Evolutionary conservation across 2,329 filamentous ascomycete genomes (phyloP).

Genomic region (Alternaria incomplexa): DNA sequence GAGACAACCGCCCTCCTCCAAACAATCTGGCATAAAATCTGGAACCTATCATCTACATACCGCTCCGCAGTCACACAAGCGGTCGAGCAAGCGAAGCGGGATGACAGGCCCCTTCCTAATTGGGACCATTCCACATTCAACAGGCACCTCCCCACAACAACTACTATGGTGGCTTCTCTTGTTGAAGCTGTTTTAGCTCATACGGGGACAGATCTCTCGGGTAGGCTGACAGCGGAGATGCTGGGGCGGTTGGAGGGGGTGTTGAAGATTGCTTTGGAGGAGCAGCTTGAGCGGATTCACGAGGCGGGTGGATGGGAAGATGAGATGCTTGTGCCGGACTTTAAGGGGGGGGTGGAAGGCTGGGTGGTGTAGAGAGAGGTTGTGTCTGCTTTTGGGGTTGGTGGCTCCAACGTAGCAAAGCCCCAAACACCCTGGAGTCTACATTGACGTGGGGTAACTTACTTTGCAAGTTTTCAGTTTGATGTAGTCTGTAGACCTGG

Average conservation of each 20-base stretch:
- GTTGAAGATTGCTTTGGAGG: not conserved
- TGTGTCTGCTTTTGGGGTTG: not conserved
- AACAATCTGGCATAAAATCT: not conserved
- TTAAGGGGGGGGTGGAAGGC: not conserved
- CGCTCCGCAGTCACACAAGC: not conserved
- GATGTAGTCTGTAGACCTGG: too few relatives aligned
- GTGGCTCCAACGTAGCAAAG: too few relatives aligned
- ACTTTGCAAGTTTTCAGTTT: too few relatives aligned
- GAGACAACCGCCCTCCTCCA: not conserved
- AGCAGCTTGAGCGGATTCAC: fast-evolving
- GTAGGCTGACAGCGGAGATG: not conserved
- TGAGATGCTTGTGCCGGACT: not conserved
- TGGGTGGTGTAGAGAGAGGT: not conserved
- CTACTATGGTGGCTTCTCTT: not conserved
- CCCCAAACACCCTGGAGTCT: too few relatives aligned
- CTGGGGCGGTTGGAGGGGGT: not conserved
- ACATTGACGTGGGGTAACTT: too few relatives aligned
- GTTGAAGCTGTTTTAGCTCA: fast-evolving
- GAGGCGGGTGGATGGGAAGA: not conserved
- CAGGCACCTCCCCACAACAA: not conserved
- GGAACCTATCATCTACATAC: not conserved
- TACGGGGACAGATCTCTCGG: not conserved
- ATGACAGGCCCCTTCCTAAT: not conserved
- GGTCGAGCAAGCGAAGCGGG: not conserved
- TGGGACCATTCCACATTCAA: not conserved